These are phyloP conservation scores for Phtheirospermum japonicum DNA, from an alignment of 257 asterid species.

Conservation along the genomic window DNA sequence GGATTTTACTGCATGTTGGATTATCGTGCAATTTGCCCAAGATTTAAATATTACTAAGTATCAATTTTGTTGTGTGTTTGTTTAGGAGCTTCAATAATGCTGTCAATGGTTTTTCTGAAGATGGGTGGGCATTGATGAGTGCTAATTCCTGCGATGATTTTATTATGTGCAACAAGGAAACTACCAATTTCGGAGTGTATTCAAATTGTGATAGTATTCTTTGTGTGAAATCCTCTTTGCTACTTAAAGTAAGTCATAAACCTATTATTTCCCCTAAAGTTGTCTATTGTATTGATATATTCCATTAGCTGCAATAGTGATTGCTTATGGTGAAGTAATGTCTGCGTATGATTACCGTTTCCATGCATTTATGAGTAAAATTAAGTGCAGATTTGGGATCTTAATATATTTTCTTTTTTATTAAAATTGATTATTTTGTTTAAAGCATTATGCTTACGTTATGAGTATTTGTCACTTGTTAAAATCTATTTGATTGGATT, in stretches of 20 bases:
- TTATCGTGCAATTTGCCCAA: neutral
- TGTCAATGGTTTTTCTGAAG: constrained; percentile 42
- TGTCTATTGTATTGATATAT: constrained; percentile 17
- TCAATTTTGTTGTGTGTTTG: constrained; percentile 17
- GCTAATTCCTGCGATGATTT: constrained; percentile 30
- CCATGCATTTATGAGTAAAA: constrained; percentile 12
- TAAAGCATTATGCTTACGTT: too few species aligned
- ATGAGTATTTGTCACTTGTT: too few species aligned
- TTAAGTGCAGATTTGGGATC: constrained; percentile 11
- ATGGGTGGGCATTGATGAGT: constrained; percentile 47
- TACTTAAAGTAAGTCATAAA: constrained; percentile 43
- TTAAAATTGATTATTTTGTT: too few species aligned
- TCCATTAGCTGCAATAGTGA: constrained; percentile 6
- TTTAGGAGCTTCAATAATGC: constrained; percentile 51
- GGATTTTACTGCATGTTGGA: constrained; percentile 4
- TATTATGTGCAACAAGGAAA: constrained; percentile 30
- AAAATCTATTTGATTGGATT: too few species aligned
- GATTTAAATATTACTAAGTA: constrained; percentile 15
- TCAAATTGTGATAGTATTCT: constrained; percentile 34
- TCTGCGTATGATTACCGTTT: constrained; percentile 7
- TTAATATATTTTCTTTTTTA: neutral
- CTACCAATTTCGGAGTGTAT: constrained; percentile 20
- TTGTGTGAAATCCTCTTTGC: constrained; percentile 40
- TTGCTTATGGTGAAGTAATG: neutral
- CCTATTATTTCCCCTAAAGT: neutral